phyloP scores from a whole-genome alignment of 2,329 filamentous ascomycete genomes.

The Thermomyces lanuginosus region DNA sequence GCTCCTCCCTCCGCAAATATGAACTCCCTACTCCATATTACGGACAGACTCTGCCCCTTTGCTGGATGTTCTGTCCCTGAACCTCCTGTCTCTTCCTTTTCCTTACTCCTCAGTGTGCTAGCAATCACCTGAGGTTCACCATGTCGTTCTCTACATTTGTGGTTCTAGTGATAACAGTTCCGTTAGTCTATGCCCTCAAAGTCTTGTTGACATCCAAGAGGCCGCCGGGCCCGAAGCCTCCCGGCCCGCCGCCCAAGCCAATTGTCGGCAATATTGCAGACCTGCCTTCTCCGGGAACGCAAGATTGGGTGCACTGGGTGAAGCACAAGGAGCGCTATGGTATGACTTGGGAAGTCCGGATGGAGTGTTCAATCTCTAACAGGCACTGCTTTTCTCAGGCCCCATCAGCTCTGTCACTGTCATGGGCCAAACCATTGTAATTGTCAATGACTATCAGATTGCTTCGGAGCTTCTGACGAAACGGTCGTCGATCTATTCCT shows the following conservation, averaged over 20 bases:
- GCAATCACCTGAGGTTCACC: no score
- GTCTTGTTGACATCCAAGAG: slow-evolving; percentile 2
- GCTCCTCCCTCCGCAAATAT: no score
- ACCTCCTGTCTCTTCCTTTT: no score
- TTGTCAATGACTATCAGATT: slow-evolving; percentile 18
- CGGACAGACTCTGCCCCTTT: no score
- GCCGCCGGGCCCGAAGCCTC: slow-evolving; percentile 23
- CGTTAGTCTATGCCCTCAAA: slow-evolving; percentile 5
- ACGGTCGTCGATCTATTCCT: slow-evolving; percentile 15
- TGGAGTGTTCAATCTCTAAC: no score
- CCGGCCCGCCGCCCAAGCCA: slow-evolving; percentile 34
- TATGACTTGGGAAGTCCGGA: no score
- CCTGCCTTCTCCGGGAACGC: slow-evolving; percentile 25
- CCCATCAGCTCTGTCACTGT: slow-evolving; percentile 24
- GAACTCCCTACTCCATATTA: no score
- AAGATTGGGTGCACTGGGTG: slow-evolving; percentile 29
- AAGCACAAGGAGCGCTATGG: slow-evolving; percentile 29
- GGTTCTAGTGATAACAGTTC: no score
- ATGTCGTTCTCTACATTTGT: no score
- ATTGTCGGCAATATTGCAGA: slow-evolving; percentile 36
- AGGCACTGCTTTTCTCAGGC: no score
- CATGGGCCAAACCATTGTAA: slow-evolving; percentile 22
- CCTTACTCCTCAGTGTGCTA: no score
- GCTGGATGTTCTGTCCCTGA: no score
- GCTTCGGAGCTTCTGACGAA: slow-evolving; percentile 23